These are phyloP conservation scores for Hypholoma sublateritium DNA, from an alignment of 768 basidiomycete species.

Conservation along the genomic window DNA sequence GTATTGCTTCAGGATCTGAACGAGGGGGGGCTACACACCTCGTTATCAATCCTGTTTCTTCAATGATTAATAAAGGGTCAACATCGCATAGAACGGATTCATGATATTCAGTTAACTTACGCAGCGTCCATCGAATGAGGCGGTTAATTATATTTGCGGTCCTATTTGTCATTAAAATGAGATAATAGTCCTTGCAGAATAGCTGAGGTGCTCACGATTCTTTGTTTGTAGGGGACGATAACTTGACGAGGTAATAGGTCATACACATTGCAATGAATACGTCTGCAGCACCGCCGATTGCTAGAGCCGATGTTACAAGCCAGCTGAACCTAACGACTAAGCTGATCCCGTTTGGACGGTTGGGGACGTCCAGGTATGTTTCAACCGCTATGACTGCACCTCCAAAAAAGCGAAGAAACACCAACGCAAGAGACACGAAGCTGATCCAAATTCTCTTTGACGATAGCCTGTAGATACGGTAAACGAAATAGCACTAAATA, in stretches of 20 bases:
- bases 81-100: background rate
- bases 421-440: slow-evolving; percentile 2
- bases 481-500: slow-evolving; percentile 12
- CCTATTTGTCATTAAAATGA: background rate
- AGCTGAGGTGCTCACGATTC: slow-evolving; percentile 8
- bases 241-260: slow-evolving; percentile 12
- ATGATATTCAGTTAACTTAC: slow-evolving; percentile 4
- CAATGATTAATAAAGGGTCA: background rate
- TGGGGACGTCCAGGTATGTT: slow-evolving; percentile 12
- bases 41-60: slow-evolving; percentile 17
- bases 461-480: slow-evolving; percentile 12
- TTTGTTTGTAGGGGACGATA: slow-evolving; percentile 8
- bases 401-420: slow-evolving; percentile 7
- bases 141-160: slow-evolving; percentile 16
- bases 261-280: slow-evolving; percentile 14
- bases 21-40: slow-evolving; percentile 7
- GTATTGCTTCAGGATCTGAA: background rate
- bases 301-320: slow-evolving; percentile 13
- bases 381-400: slow-evolving; percentile 7
- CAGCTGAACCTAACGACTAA: slow-evolving; percentile 8
- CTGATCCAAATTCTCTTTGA: background rate
- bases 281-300: slow-evolving; percentile 12
- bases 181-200: background rate
- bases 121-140: slow-evolving; percentile 14
- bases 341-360: slow-evolving; percentile 8